Base-by-base conservation (phyloP, 805 yeast genomes). In the Myxozyma monticola region DNA sequence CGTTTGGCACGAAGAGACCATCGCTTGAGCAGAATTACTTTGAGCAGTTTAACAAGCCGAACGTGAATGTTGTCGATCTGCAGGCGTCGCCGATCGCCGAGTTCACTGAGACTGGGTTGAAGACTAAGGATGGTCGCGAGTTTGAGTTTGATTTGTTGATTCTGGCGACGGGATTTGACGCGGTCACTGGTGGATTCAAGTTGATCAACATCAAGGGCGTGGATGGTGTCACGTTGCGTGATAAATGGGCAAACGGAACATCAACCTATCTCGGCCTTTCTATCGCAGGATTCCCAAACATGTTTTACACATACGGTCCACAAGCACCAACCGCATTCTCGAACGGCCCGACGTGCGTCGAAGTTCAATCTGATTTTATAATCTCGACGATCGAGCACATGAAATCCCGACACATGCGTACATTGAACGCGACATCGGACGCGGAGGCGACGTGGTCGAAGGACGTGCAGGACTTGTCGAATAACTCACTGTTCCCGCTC, bases 271-370 rank as follows among this genome's bases (percentile, higher is more conserved):
- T 66, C 24, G 68, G 69, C 6, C 33, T 62, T 26, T 30, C 64
- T 3, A 46, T 60, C 30, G 29, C 45, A 29, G 67, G 63, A 8
- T 65, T 52, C 45, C 68, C 70, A 20, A 67, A 66, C 53, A 44
- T 66, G 62, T 66, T 61, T 45, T 62, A 54, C 49, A 45, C 62
- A 18, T 67, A 66, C 45, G 70, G 70, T 9, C 69, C 69, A 4
- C 67, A 64, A 30, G 66, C 61, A 2, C 69, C 70, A 14, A 65
- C 68, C 30, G 61, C 65, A 5, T 63, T 66, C 48, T 48, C 57
- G 22, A 66, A 66, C 48, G 70, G 68, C 7, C 69, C 70, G 25
- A 52, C 64, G 14, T 57, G 65, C 43, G 42, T 48, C 37, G 64
- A 62, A 36, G 35, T 65, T 15, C 68, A 66, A 46, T 55, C 54